These are phyloP conservation scores for Amanita pseudoporphyria DNA, from an alignment of 768 basidiomycete species.

Conservation along the genomic window DNA sequence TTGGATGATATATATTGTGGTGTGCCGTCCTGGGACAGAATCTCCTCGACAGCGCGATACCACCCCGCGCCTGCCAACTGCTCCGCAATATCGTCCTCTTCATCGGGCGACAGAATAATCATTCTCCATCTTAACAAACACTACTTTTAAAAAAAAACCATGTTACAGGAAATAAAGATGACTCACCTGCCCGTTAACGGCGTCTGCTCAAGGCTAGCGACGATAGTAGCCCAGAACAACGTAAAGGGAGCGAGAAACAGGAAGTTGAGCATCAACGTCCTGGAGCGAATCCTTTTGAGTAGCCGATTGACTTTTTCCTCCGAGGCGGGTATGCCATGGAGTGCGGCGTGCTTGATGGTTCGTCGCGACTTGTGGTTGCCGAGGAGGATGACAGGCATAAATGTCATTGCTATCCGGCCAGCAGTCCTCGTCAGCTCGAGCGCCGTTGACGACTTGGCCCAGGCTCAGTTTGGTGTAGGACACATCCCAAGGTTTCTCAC, in stretches of 20 bases:
- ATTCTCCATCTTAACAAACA: slow-evolving; percentile 62
- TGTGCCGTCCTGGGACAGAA: slow-evolving; percentile 57
- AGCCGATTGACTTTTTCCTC: slow-evolving; percentile 42
- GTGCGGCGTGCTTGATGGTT: slow-evolving; percentile 39
- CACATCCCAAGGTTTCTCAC: slow-evolving; percentile 22
- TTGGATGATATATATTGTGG: slow-evolving; percentile 54
- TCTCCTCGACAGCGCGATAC: slow-evolving; percentile 75
- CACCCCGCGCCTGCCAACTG: slow-evolving; percentile 80
- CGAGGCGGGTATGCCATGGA: slow-evolving; percentile 39
- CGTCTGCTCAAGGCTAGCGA: slow-evolving; percentile 68
- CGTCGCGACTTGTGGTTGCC: slow-evolving; percentile 44
- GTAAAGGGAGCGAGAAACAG: slow-evolving; percentile 52
- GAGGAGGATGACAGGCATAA: slow-evolving; percentile 60
- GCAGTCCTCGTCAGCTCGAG: slow-evolving; percentile 63
- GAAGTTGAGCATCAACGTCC: slow-evolving; percentile 40
- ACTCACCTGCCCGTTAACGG: slow-evolving; percentile 80
- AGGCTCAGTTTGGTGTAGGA: neutral
- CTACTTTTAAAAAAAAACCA: neutral
- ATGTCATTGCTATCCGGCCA: slow-evolving; percentile 63
- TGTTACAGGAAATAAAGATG: neutral
- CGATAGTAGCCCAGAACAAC: slow-evolving; percentile 58
- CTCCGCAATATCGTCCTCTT: slow-evolving; percentile 82
- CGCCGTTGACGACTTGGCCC: slow-evolving; percentile 58
- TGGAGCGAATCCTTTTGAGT: slow-evolving; percentile 37
- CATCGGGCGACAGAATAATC: slow-evolving; percentile 85